These are phyloP conservation scores for Claviceps fusiformis DNA, from an alignment of 2,329 filamentous ascomycete species.

Conservation along the genomic window DNA sequence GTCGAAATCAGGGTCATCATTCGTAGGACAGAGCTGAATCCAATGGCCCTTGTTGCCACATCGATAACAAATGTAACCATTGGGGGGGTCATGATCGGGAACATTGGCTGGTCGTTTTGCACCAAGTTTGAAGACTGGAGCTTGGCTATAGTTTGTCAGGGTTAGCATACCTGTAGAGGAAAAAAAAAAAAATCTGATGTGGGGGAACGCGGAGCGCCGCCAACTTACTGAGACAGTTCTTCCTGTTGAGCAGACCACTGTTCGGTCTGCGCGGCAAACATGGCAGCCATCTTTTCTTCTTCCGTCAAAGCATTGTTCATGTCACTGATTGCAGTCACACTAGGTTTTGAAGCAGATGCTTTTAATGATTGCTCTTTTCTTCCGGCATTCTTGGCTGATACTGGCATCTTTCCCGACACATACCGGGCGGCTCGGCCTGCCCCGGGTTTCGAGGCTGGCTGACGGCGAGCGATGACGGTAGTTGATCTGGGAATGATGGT, in stretches of 20 bases:
- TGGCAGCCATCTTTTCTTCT: conserved; percentile 84
- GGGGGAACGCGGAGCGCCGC: background rate
- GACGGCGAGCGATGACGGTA: conserved; percentile 75
- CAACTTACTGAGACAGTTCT: conserved; percentile 66
- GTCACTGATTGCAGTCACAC: conserved; percentile 44
- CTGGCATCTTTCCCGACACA: conserved; percentile 89
- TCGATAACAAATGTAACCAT: conserved; percentile 90
- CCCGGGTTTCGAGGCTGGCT: conserved; percentile 72
- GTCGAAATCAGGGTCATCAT: conserved; percentile 92
- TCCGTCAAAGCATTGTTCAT: conserved; percentile 77
- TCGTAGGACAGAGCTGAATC: conserved; percentile 98
- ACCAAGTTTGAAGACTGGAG: conserved; percentile 45
- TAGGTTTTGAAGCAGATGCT: conserved; percentile 38
- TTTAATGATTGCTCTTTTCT: conserved; percentile 52
- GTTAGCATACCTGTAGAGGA: conserved; percentile 17
- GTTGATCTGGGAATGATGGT: conserved; percentile 94
- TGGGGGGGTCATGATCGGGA: conserved; percentile 84
- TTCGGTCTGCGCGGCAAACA: conserved; percentile 79
- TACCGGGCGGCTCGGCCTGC: conserved; percentile 87
- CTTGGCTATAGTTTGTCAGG: conserved; percentile 32
- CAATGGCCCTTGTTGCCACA: conserved; percentile 98
- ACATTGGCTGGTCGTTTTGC: conserved; percentile 59
- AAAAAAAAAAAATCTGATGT: background rate
- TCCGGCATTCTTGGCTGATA: conserved; percentile 68
- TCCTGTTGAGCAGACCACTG: conserved; percentile 91